These are phyloP conservation scores for Coleophoma eucalyptorum DNA, from an alignment of 2,329 filamentous ascomycete species.

Conservation along the genomic window DNA sequence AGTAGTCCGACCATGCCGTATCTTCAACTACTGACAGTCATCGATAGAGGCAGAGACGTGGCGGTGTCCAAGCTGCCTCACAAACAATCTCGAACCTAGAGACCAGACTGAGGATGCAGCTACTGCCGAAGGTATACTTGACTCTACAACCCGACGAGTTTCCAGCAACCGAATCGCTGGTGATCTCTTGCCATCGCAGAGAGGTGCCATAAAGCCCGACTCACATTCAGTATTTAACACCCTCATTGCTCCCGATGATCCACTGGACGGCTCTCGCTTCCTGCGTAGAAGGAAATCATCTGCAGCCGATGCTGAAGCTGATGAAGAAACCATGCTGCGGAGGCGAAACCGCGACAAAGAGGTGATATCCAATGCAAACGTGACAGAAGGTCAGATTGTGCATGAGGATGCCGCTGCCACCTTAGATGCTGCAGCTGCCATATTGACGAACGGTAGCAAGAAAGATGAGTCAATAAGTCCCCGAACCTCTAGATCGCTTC, in stretches of 20 bases:
- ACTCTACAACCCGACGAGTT: slow-evolving; percentile 41
- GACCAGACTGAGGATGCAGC: slow-evolving; percentile 20
- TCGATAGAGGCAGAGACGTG: slow-evolving; percentile 50
- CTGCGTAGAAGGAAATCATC: slow-evolving; percentile 84
- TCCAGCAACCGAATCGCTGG: slow-evolving; percentile 64
- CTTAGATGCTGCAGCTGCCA: neutral
- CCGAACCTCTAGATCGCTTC: slow-evolving; percentile 53
- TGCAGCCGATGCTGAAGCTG: slow-evolving; percentile 55
- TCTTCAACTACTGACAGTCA: neutral
- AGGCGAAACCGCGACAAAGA: slow-evolving; percentile 38
- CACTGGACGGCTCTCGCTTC: slow-evolving; percentile 71
- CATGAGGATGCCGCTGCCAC: neutral
- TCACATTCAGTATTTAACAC: slow-evolving; percentile 78
- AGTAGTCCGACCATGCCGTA: slow-evolving; percentile 2
- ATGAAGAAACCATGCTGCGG: slow-evolving; percentile 48
- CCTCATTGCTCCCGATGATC: slow-evolving; percentile 66
- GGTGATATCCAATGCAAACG: slow-evolving; percentile 4
- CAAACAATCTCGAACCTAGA: slow-evolving; percentile 40
- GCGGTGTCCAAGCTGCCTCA: slow-evolving; percentile 52
- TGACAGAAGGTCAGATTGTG: slow-evolving; percentile 5
- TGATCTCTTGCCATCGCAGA: slow-evolving; percentile 68
- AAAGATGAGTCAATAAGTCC: slow-evolving; percentile 25
- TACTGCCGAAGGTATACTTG: slow-evolving; percentile 17
- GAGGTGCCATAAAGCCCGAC: slow-evolving; percentile 59
- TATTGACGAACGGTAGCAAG: slow-evolving; percentile 15